Evolutionary conservation across 2,329 filamentous ascomycete genomes (phyloP).

Genomic region (Pseudogymnoascus sp.): DNA sequence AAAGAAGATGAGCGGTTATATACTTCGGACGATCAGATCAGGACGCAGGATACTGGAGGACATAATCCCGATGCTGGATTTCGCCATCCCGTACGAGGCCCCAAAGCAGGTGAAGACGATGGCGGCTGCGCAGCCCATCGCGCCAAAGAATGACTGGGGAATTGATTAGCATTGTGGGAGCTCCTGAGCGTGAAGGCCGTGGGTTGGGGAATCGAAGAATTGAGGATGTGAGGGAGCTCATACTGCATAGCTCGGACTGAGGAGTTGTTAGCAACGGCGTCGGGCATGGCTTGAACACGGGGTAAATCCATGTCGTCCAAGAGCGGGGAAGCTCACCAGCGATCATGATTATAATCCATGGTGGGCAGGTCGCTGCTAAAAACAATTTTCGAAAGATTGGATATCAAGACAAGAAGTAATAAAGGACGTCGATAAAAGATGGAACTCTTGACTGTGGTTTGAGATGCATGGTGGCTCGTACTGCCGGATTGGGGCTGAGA

Average conservation of each 20-base stretch:
- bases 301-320: neutral
- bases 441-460: too few species aligned
- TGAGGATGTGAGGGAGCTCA: neutral
- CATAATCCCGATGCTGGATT: constrained; percentile 94
- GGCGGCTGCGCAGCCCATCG: constrained; percentile 85
- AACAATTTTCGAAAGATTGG: neutral
- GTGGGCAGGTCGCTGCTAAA: neutral
- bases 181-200: neutral
- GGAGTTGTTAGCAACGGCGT: neutral
- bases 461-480: neutral
- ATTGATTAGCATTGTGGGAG: neutral
- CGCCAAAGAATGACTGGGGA: constrained; percentile 73
- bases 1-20: constrained; percentile 27
- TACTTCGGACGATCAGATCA: constrained; percentile 98
- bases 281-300: neutral
- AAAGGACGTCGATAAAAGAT: neutral
- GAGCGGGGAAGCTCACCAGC: neutral
- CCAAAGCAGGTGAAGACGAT: constrained; percentile 80
- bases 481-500: neutral
- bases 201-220: neutral
- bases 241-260: constrained; percentile 8
- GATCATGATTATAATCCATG: neutral
- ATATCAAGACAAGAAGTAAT: neutral
- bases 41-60: constrained; percentile 95
- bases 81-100: constrained; percentile 94